phyloP scores from a whole-genome alignment of 108 stramenopile genomes.

The Skeletonema potamos region DNA sequence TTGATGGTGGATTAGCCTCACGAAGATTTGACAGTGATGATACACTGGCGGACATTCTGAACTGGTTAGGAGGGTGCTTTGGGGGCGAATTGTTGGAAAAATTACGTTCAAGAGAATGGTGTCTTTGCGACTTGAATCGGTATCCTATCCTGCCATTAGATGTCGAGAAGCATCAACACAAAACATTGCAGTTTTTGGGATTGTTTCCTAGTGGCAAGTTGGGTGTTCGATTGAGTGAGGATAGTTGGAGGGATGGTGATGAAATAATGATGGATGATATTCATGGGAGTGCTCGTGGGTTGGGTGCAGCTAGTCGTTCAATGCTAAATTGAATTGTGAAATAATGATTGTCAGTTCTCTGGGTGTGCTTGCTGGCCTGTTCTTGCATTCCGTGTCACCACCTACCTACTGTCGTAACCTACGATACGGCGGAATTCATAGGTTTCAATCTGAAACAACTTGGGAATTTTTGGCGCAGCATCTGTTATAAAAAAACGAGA shows the following conservation, averaged over 20 bases:
- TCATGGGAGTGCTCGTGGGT: slow-evolving; percentile 43
- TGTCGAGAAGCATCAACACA: slow-evolving; percentile 40
- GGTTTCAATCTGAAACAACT: too few species aligned
- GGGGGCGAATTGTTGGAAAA: slow-evolving; percentile 58
- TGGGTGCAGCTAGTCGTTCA: slow-evolving; percentile 55
- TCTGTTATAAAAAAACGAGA: too few species aligned
- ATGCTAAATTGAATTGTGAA: slow-evolving; percentile 31
- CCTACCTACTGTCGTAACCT: too few species aligned
- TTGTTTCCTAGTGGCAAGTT: slow-evolving; percentile 81
- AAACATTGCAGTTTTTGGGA: slow-evolving; percentile 78
- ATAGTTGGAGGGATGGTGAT: slow-evolving; percentile 44
- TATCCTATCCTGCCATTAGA: slow-evolving; percentile 53
- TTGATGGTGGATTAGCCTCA: slow-evolving; percentile 29
- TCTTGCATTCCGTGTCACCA: too few species aligned
- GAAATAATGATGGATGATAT: slow-evolving; percentile 5
- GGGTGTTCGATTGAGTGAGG: slow-evolving; percentile 58
- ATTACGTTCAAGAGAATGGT: slow-evolving; percentile 67
- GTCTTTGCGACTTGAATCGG: slow-evolving; percentile 69
- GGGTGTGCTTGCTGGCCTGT: too few species aligned
- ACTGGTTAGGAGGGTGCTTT: slow-evolving; percentile 80
- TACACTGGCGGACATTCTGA: slow-evolving; percentile 65
- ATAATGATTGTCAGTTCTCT: background rate
- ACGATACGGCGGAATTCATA: too few species aligned
- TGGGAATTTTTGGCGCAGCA: too few species aligned
- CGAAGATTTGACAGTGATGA: slow-evolving; percentile 87